phyloP scores from a whole-genome alignment of 495 filamentous ascomycete genomes.

The Penicillium taxi region DNA sequence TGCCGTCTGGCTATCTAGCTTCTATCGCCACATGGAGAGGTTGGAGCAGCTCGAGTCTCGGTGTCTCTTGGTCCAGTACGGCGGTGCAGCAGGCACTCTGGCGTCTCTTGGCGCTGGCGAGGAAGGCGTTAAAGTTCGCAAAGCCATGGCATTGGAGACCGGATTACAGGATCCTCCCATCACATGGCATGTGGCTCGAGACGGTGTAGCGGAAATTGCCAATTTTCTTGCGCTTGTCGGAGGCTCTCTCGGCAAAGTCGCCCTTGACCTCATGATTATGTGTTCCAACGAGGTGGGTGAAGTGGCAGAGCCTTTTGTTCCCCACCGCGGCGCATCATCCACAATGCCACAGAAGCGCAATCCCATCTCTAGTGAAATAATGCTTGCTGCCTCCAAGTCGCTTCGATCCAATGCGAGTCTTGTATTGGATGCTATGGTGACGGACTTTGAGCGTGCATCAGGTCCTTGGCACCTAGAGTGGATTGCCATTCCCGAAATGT shows the following conservation, averaged over 20 bases:
- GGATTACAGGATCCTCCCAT: constrained; percentile 28
- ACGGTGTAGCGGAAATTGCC: constrained; percentile 37
- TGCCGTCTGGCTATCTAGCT: constrained; percentile 4
- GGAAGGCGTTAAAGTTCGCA: constrained; percentile 24
- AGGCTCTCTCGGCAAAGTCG: constrained; percentile 40
- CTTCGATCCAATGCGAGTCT: constrained; percentile 36
- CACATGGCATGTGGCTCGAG: constrained; percentile 37
- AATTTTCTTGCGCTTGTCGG: constrained; percentile 40
- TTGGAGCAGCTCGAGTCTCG: constrained; percentile 1
- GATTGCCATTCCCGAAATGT: constrained; percentile 39
- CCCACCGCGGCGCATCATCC: constrained; percentile 40
- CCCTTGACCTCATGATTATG: constrained; percentile 44
- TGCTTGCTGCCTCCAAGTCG: constrained; percentile 39
- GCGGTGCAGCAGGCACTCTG: constrained; percentile 36
- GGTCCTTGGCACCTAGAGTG: constrained; percentile 46
- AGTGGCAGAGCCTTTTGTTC: constrained; percentile 42
- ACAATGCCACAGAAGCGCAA: constrained; percentile 49
- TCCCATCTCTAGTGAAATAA: constrained; percentile 42
- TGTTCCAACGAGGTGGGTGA: constrained; percentile 41
- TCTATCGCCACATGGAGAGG: constrained; percentile 4
- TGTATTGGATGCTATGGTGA: constrained; percentile 38
- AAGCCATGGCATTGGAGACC: constrained; percentile 25
- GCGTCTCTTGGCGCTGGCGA: constrained; percentile 22
- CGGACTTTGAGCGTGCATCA: constrained; percentile 41
- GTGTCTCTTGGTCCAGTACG: constrained; percentile 22